Percentiles rank a stretch among this genome's conserved stretches.
These are phyloP conservation scores for Caryocar brasiliense DNA, from an alignment of 441 rosid species.

Conservation along the genomic window DNA sequence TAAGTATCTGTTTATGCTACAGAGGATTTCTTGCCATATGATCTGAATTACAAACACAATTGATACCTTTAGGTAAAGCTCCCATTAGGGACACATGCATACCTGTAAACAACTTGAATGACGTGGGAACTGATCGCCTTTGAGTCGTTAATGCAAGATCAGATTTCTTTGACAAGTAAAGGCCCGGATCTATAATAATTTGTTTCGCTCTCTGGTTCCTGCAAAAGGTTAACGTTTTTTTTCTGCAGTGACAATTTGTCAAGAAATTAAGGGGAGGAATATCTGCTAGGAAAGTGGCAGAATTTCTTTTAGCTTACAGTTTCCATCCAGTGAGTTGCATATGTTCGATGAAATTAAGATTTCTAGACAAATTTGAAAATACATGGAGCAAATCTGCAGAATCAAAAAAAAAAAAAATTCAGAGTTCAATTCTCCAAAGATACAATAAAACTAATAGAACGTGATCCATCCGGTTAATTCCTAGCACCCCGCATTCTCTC, in stretches of 20 bases:
- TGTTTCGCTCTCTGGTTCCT: constrained; percentile 79
- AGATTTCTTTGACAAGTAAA: constrained; percentile 81
- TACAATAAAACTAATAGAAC: no score
- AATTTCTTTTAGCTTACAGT: constrained; percentile 43
- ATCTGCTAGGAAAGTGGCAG: not conserved
- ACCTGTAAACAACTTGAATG: constrained; percentile 89
- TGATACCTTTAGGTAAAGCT: no score
- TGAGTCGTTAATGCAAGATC: constrained; percentile 78
- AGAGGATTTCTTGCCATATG: no score
- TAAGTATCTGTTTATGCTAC: no score
- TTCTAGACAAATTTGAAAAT: constrained; percentile 62
- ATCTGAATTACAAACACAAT: no score
- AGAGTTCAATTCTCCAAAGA: constrained; percentile 6
- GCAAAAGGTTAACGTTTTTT: constrained; percentile 22
- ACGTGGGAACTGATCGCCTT: constrained; percentile 71
- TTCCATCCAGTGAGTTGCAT: constrained; percentile 80
- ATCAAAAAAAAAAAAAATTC: constrained; percentile 6
- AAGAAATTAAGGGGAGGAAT: not conserved
- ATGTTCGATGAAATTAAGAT: constrained; percentile 79
- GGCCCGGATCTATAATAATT: constrained; percentile 83
- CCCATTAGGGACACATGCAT: constrained; percentile 4
- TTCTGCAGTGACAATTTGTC: no score
- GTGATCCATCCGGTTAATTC: no score
- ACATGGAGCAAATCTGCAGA: constrained; percentile 70
- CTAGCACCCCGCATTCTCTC: no score